Evolutionary conservation across 345 rosid species (phyloP).

Genomic region (Syzygium jambos): DNA sequence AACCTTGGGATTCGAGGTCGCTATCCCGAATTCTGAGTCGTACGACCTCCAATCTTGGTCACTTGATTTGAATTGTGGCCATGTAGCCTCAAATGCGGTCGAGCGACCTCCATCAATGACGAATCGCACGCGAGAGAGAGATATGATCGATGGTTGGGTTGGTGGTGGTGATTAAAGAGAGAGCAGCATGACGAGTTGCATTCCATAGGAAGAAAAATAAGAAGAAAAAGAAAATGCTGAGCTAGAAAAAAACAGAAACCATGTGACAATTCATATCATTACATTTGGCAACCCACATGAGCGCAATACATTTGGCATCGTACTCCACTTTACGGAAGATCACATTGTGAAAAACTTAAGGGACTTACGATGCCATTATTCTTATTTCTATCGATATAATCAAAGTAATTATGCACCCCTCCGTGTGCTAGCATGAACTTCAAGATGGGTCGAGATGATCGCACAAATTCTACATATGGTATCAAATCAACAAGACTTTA

Average conservation of each 20-base stretch:
- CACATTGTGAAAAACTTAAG: background rate
- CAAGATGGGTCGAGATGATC: too few relatives aligned
- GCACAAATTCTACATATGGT: too few relatives aligned
- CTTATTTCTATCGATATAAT: background rate
- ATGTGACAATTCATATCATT: background rate
- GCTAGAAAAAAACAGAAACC: background rate
- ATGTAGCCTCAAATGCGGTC: background rate
- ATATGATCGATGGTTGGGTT: background rate
- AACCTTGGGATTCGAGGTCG: background rate
- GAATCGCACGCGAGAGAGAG: background rate
- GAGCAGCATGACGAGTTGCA: background rate
- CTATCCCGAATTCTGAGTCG: background rate
- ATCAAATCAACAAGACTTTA: too few relatives aligned
- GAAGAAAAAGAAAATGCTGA: background rate
- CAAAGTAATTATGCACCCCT: background rate
- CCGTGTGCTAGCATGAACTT: too few relatives aligned
- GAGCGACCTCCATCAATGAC: background rate
- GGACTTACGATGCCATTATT: background rate
- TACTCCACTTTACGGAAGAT: background rate
- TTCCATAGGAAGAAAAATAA: background rate
- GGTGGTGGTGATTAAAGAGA: background rate
- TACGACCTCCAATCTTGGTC: background rate
- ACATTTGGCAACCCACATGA: background rate
- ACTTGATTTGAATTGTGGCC: background rate
- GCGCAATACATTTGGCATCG: rapidly evolving